phyloP scores from a whole-genome alignment of 2,329 filamentous ascomycete genomes.

The Ascochyta rabiei region DNA sequence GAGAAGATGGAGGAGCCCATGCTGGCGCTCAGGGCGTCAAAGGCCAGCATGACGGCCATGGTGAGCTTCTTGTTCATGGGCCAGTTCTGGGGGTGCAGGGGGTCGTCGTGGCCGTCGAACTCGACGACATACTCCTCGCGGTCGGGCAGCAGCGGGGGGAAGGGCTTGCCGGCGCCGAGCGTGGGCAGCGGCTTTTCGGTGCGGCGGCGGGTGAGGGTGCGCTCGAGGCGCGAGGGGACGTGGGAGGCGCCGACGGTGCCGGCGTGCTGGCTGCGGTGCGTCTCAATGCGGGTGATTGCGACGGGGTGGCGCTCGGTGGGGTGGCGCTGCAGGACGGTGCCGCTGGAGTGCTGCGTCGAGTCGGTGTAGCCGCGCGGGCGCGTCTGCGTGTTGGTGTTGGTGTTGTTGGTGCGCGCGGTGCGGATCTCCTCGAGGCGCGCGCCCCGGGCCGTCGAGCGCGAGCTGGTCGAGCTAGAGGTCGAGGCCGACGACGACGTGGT shows the following conservation, averaged over 20 bases:
- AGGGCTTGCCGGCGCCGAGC: constrained; percentile 75
- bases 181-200: constrained; percentile 64
- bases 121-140: constrained; percentile 80
- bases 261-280: constrained; percentile 72
- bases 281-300: constrained; percentile 73
- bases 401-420: constrained; percentile 28
- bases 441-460: constrained; percentile 18
- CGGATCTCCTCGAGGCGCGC: constrained; percentile 38
- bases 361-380: constrained; percentile 27
- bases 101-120: constrained; percentile 83
- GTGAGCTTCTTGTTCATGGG: constrained; percentile 75
- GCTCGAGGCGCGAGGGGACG: constrained; percentile 48
- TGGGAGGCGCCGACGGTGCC: constrained; percentile 66
- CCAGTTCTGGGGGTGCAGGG: constrained; percentile 90
- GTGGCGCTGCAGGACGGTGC: constrained; percentile 34
- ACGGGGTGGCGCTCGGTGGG: constrained; percentile 70
- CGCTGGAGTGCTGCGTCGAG: constrained; percentile 26
- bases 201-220: constrained; percentile 49
- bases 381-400: not conserved
- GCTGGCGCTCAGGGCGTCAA: constrained; percentile 72
- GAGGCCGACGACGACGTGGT: constrained; percentile 29
- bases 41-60: constrained; percentile 72
- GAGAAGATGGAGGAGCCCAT: constrained; percentile 63
- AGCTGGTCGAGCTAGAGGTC: constrained; percentile 26
- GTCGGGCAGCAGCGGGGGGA: constrained; percentile 71